A percentile compares a stretch with the other conserved stretches of the same genome.
Evolutionary conservation across 257 asterid species (phyloP).

Genomic region (Nicotiana tomentosiformis): DNA sequence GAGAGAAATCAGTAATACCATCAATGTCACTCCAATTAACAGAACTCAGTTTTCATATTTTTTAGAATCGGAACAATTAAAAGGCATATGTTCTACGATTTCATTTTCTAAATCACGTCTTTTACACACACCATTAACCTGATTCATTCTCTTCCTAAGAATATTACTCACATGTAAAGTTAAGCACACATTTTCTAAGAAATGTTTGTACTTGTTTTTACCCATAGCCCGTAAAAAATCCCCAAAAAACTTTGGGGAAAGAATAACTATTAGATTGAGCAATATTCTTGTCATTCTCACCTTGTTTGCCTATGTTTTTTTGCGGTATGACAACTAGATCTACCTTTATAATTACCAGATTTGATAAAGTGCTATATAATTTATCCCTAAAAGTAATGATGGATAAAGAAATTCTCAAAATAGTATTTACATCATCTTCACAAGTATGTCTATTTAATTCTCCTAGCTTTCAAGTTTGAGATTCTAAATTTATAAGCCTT

Average conservation of each 20-base stretch:
- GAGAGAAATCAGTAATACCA: too few relatives aligned
- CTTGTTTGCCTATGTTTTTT: background rate
- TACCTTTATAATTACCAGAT: background rate
- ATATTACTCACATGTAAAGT: background rate
- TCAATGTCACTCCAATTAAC: too few relatives aligned
- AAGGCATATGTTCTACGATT: too few relatives aligned
- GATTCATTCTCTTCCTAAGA: too few relatives aligned
- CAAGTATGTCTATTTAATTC: background rate
- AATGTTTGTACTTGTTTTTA: background rate
- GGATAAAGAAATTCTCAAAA: background rate
- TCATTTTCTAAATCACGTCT: too few relatives aligned
- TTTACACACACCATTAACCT: background rate
- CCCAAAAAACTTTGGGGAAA: too few relatives aligned
- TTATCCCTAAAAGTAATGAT: background rate
- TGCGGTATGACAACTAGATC: background rate
- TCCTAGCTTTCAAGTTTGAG: background rate
- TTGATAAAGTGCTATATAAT: background rate
- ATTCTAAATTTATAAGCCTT: background rate
- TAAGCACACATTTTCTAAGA: too few relatives aligned
- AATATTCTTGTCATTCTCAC: too few relatives aligned
- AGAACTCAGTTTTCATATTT: too few relatives aligned
- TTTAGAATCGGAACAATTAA: too few relatives aligned
- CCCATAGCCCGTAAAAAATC: too few relatives aligned
- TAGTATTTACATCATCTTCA: background rate
- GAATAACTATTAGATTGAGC: too few relatives aligned